phyloP scores from a whole-genome alignment of 768 basidiomycete species.

The Boletus reticuloceps region DNA sequence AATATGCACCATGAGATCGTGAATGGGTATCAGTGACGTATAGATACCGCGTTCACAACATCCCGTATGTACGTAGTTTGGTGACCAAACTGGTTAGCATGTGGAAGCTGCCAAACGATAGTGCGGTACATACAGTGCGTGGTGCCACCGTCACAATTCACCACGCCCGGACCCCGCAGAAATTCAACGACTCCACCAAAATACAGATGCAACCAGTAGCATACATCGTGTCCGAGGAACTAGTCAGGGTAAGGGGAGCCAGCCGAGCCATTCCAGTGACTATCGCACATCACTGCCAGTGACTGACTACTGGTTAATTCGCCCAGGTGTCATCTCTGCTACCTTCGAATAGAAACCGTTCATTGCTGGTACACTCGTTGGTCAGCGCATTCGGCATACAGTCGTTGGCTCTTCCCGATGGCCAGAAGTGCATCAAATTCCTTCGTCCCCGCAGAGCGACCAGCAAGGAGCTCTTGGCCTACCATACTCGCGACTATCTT shows the following conservation, averaged over 20 bases:
- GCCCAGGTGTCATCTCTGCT: slow-evolving; percentile 50
- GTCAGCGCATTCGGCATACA: slow-evolving; percentile 52
- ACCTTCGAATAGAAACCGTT: slow-evolving; percentile 68
- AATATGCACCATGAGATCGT: no score
- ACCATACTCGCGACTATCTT: slow-evolving; percentile 73
- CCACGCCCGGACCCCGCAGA: no score
- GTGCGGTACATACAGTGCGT: no score
- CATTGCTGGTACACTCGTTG: slow-evolving; percentile 63
- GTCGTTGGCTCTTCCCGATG: slow-evolving; percentile 25
- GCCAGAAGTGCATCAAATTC: slow-evolving; percentile 36
- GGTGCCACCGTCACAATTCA: no score
- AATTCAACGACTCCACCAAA: not conserved
- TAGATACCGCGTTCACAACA: no score
- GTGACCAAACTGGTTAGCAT: no score
- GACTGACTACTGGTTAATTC: not conserved
- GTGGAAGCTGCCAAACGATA: no score
- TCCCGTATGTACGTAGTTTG: no score
- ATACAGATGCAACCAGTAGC: slow-evolving; percentile 28
- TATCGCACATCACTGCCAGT: no score
- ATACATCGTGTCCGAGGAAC: slow-evolving; percentile 58
- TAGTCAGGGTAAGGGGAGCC: slow-evolving; percentile 43
- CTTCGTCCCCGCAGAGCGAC: slow-evolving; percentile 56
- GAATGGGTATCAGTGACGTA: not conserved
- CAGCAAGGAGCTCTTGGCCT: slow-evolving; percentile 54
- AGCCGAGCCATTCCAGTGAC: not conserved